A percentile compares a stretch with the other conserved stretches of the same genome.
phyloP scores from a whole-genome alignment of 345 rosid genomes.

The Citrus unshiu region DNA sequence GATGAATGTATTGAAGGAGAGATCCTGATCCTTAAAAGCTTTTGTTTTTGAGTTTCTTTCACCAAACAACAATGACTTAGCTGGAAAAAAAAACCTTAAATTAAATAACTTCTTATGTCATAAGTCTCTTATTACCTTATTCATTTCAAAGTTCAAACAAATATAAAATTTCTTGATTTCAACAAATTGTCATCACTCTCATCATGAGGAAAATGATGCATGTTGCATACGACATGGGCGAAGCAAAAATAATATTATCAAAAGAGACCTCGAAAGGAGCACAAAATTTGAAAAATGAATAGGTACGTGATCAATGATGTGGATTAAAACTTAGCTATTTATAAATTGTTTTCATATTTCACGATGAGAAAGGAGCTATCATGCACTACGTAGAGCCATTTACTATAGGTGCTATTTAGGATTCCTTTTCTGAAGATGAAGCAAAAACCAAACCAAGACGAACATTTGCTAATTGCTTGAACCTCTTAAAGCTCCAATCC shows the following conservation, averaged over 20 bases:
- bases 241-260: background rate
- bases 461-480: background rate
- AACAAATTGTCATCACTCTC: background rate
- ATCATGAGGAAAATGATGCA: background rate
- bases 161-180: background rate
- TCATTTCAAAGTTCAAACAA: background rate
- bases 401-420: background rate
- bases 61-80: no score
- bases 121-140: no score
- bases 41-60: no score
- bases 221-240: background rate
- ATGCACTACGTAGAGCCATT: background rate
- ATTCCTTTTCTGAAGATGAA: background rate
- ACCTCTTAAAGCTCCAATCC: background rate
- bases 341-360: background rate
- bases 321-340: background rate
- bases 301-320: background rate
- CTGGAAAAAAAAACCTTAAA: no score
- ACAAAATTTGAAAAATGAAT: background rate
- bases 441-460: background rate
- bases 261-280: background rate
- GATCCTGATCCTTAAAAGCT: no score
- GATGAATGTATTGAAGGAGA: no score
- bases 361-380: background rate
- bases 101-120: background rate